Conservation (phyloP, 2,329 filamentous ascomycete genomes). For the Apiospora marii region DNA sequence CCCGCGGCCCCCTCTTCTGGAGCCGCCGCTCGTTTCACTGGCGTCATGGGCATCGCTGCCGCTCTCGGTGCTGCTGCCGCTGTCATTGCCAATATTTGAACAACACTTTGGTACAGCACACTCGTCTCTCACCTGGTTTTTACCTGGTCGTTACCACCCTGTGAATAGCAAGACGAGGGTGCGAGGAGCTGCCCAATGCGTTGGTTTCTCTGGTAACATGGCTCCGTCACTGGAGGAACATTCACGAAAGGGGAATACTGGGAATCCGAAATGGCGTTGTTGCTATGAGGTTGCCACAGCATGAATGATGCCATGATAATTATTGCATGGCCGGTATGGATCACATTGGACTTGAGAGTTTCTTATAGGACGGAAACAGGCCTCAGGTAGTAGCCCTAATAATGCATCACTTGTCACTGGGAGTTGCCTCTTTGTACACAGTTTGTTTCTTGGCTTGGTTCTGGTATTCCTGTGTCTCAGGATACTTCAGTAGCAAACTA, state of each 20-base stretch:
- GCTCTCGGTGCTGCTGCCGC: constrained; percentile 23
- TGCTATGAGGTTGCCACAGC: background rate
- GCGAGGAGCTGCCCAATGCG: background rate
- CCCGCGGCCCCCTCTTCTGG: constrained; percentile 25
- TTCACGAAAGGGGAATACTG: background rate
- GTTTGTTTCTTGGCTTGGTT: background rate
- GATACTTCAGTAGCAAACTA: background rate
- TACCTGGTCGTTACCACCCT: background rate
- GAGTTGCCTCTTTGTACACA: background rate
- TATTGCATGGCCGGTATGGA: constrained; percentile 17
- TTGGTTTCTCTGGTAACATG: constrained; percentile 8
- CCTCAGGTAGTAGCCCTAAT: constrained; percentile 34
- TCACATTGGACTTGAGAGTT: constrained; percentile 32
- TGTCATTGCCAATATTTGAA: constrained; percentile 30
- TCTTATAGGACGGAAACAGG: constrained; percentile 36
- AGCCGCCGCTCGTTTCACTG: constrained; percentile 26
- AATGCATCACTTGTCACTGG: constrained; percentile 28
- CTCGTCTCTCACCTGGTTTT: background rate
- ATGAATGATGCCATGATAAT: background rate
- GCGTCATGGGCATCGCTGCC: constrained; percentile 29
- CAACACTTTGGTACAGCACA: constrained; percentile 12
- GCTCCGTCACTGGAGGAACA: background rate
- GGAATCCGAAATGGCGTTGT: background rate
- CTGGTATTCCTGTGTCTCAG: background rate
- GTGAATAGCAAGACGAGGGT: background rate